phyloP scores from a whole-genome alignment of 1,139 yeast genomes.

The Debaryomyces nepalensis region DNA sequence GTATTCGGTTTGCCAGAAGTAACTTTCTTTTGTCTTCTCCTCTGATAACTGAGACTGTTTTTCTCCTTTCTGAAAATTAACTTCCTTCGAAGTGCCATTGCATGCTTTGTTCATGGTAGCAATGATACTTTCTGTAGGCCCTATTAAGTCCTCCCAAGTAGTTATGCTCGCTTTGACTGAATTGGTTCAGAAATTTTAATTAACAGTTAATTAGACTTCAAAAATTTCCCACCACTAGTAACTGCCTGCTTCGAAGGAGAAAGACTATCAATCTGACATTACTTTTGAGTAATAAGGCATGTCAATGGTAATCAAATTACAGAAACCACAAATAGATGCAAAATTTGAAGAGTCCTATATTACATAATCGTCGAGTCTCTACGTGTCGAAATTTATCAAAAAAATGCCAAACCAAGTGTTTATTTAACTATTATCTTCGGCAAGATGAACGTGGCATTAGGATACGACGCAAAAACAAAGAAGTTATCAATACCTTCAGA shows the following conservation, averaged over 20 bases:
- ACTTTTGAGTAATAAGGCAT: no score
- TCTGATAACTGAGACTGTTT: neutral
- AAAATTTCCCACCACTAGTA: no score
- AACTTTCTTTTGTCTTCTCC: neutral
- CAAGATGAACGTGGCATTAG: slow-evolving; percentile 27
- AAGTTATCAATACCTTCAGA: slow-evolving; percentile 31
- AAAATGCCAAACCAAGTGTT: neutral
- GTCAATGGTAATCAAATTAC: neutral
- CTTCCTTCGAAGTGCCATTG: neutral
- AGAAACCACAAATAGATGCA: slow-evolving; percentile 11
- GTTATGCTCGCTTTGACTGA: no score
- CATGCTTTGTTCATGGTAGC: neutral
- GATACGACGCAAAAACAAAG: slow-evolving; percentile 36
- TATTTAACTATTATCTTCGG: neutral
- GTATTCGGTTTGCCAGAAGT: slow-evolving; percentile 1
- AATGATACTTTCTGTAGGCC: no score
- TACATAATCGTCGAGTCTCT: slow-evolving; percentile 7
- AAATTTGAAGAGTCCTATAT: neutral
- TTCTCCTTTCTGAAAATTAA: no score
- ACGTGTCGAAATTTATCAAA: slow-evolving; percentile 10
- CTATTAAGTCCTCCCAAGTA: no score
- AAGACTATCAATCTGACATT: no score
- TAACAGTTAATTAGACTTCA: no score
- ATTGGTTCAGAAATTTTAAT: no score
- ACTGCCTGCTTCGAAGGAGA: no score